phyloP scores from a whole-genome alignment of 257 asterid genomes.

The Solanum tacnaense region DNA sequence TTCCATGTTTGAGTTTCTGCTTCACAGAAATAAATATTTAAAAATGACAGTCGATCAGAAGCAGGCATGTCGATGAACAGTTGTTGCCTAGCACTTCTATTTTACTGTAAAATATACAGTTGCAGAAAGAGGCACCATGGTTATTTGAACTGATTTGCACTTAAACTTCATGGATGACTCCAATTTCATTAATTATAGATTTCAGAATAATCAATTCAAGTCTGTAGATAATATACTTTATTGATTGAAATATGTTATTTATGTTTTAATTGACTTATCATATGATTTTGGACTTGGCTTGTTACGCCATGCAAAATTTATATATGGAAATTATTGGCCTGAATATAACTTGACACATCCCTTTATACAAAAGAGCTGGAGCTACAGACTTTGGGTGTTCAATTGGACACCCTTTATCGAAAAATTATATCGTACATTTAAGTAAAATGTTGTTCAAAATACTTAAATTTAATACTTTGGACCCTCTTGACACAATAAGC shows the following conservation, averaged over 20 bases:
- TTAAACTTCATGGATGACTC: neutral
- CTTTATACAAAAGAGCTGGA: neutral
- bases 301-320: neutral
- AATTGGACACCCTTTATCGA: too few species aligned
- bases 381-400: too few species aligned
- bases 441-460: too few species aligned
- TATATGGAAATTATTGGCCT: neutral
- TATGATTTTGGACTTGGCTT: neutral
- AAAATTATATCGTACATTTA: too few species aligned
- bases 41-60: accelerated
- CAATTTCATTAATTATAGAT: too few species aligned
- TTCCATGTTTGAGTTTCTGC: neutral
- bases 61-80: neutral
- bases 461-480: too few species aligned
- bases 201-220: neutral
- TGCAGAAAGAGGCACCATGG: neutral
- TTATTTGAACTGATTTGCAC: neutral
- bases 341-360: neutral
- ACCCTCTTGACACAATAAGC: too few species aligned
- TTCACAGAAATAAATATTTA: too few species aligned
- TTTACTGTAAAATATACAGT: neutral
- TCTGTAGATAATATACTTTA: neutral
- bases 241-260: neutral
- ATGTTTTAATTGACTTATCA: neutral
- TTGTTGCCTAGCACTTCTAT: too few species aligned